These are phyloP conservation scores for Huntiella omanensis DNA, from an alignment of 2,329 filamentous ascomycete species.

Conservation along the genomic window DNA sequence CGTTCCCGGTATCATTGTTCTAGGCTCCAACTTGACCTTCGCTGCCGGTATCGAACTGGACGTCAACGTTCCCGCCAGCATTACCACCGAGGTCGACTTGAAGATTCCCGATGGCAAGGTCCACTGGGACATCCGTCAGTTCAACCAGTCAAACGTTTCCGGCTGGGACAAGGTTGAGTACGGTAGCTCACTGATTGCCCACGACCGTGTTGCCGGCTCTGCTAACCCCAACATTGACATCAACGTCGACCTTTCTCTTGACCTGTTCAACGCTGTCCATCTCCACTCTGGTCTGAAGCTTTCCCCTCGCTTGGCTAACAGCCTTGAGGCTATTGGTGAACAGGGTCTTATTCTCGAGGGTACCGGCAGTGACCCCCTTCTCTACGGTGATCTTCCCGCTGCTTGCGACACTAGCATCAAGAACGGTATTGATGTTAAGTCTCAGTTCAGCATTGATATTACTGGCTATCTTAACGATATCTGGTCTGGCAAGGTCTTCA, in stretches of 20 bases:
- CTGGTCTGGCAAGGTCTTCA: neutral
- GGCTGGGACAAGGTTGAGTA: constrained; percentile 21
- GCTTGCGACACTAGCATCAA: neutral
- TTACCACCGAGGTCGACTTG: constrained; percentile 18
- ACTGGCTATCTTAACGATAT: neutral
- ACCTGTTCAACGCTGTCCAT: constrained; percentile 15
- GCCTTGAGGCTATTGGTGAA: neutral
- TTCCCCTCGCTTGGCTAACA: constrained; percentile 1
- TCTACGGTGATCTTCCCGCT: neutral
- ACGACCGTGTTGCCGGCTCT: constrained; percentile 17
- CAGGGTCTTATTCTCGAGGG: constrained; percentile 2
- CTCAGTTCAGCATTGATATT: neutral
- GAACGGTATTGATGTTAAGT: neutral
- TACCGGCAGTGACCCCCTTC: constrained; percentile 1
- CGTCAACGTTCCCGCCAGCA: constrained; percentile 17
- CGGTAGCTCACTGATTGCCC: constrained; percentile 18
- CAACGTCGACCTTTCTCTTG: constrained; percentile 20
- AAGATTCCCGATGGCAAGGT: constrained; percentile 19
- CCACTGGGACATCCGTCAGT: constrained; percentile 22
- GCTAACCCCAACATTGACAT: constrained; percentile 15
- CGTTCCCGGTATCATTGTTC: constrained; percentile 22
- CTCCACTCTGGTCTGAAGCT: constrained; percentile 1
- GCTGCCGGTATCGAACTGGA: constrained; percentile 20
- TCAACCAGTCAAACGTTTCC: constrained; percentile 15
- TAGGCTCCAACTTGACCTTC: constrained; percentile 21